Evolutionary conservation across 495 filamentous ascomycete genomes (phyloP).

Genomic region (Penicillium paradoxum): DNA sequence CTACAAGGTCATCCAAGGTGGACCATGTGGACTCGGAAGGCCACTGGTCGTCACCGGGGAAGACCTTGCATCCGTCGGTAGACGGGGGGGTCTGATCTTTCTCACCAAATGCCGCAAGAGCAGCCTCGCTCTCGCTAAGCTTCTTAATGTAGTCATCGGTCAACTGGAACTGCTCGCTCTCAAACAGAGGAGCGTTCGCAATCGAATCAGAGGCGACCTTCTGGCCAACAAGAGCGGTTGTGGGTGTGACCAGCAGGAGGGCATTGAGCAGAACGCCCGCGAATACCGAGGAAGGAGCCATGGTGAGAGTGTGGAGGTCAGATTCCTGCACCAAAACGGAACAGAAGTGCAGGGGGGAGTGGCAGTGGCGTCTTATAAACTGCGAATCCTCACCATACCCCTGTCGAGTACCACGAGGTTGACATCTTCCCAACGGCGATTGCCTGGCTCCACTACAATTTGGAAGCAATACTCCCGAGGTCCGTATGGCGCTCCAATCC

Average conservation of each 20-base stretch:
- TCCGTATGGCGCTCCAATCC: neutral
- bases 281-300: constrained; percentile 10
- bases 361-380: constrained; percentile 7
- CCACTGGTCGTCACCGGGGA: constrained; percentile 47
- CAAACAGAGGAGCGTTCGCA: constrained; percentile 28
- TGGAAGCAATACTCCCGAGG: neutral
- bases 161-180: constrained; percentile 40
- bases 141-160: constrained; percentile 35
- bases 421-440: neutral
- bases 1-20: constrained; percentile 42
- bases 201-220: constrained; percentile 11
- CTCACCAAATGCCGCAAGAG: constrained; percentile 19
- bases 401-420: neutral
- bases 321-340: neutral
- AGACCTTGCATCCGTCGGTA: constrained; percentile 41
- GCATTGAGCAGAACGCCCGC: constrained; percentile 9
- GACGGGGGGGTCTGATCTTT: constrained; percentile 2
- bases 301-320: neutral
- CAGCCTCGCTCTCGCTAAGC: constrained; percentile 21
- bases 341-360: constrained; percentile 3
- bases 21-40: constrained; percentile 37
- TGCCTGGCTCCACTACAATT: neutral
- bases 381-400: neutral
- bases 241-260: constrained; percentile 7
- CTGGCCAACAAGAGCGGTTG: constrained; percentile 8